Base-by-base conservation (phyloP, 768 basidiomycete genomes). In the Tylopilus felleus region DNA sequence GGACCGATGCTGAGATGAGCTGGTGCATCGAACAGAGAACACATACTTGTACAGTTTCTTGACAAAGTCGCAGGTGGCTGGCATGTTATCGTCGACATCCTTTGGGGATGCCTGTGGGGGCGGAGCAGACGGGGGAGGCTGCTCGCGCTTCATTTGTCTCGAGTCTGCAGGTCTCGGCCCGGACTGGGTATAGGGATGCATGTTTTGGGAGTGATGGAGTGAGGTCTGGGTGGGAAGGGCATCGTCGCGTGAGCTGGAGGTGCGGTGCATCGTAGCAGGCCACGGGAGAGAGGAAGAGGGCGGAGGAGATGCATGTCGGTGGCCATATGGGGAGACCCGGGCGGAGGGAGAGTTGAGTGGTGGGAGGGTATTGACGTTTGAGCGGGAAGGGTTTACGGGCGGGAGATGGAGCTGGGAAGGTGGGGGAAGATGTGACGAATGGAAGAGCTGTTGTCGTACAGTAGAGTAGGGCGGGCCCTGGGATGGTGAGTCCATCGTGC, bases 41-140 rank as follows among this genome's bases (percentile, higher is more conserved):
- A 57, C 80, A 56, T 41, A 93, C 93, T 88, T 90, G 87, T 88
- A 94, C 9, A 96, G 74, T 69, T 94, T 95, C 76, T 94, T 94
- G 60, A 95, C 93, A 68, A 96, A 96, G 72, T 95, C 93, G 62
- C 84, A 86, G 29, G 93, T 89, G n/a, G 87, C 82, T 1, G 90
- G 86, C 88, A 91, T 87, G 52, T 78, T 76, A 64, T 91, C 90
- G 54, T 91, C 90, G 10, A 54, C 47, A 35, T 79, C 78, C 29
- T 74, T 74, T 53, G 66, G 51, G 22, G 55, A 48, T 21, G 47
- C 45, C 17, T 53, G 67, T 6, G 52, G 56, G 16, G 60, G 62
- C 1, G 58, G 62, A 0, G 53, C 47, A 3, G 62, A 60, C 4
- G 63, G 65, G 41, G 64, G 59, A 40, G 64, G 67, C 36, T 66